Base-by-base conservation (phyloP, 2,329 filamentous ascomycete genomes). In the Malbranchea cinnamomea region DNA sequence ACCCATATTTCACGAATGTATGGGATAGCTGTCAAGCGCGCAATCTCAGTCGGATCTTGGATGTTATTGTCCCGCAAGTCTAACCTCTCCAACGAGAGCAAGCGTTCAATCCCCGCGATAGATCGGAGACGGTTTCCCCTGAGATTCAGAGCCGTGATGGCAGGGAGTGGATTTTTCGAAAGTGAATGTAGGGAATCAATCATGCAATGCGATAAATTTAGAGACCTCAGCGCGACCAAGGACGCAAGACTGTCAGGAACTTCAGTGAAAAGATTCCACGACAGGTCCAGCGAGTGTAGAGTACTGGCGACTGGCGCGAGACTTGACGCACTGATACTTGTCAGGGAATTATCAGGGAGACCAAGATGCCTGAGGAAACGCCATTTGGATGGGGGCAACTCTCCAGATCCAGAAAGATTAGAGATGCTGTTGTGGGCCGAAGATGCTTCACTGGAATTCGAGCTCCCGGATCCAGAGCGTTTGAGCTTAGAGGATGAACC, bases 171-270 rank as follows among this genome's bases (percentile, higher is more conserved):
- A 45, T 78, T 89, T 39, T 79, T 74, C 2, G 75, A 75, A 23
- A 98, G 63, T 2, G 87, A 93, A 45, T 91, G 80, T 33, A 98
- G 65, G 10, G 84, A 89, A 43, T 87, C 81, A 39, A 98, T 95
- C 85, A 95, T 94, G 65, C 87, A 95, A 46, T 92, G 80, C 3
- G 87, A 92, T 15, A 98, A 65, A 46, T 98, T 95, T 31, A 98
- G 62, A 14, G 89, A 85, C 40, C 85, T 75, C n/a, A 98, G 68
- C 16, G 83, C 78, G 12, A 83, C 84, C 34, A 98, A 63, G 6
- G 73, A 80, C 8, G 85, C 78, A 34, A 98, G 61, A 45, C 81
- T 89, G 52, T 95, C 89, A 1, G 89, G 89, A 31, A 95, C 78
- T 52, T 94, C 81, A n/a, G 74, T 75, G 53, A 98, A 92, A 18